Percentiles rank a stretch among this genome's conserved stretches.
Conservation (phyloP, 2,329 filamentous ascomycete species). For the Calonectria naviculata region DNA sequence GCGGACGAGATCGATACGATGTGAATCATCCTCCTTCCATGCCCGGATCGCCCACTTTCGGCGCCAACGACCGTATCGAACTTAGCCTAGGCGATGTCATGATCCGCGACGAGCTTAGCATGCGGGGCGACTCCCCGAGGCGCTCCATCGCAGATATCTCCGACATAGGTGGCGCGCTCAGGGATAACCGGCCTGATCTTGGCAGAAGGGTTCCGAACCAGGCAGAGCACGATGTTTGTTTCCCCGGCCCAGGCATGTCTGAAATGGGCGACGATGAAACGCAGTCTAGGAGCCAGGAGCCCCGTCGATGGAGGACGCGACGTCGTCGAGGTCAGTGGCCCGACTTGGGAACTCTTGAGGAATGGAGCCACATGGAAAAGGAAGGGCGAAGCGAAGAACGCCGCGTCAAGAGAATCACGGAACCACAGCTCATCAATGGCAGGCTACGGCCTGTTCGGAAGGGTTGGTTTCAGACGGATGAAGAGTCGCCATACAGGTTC, state of each 20-base stretch:
- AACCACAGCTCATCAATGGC: constrained; percentile 92
- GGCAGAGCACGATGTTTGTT: constrained; percentile 91
- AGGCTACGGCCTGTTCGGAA: constrained; percentile 83
- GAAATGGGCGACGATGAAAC: constrained; percentile 84
- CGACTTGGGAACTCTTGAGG: constrained; percentile 83
- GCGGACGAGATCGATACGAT: constrained; percentile 63
- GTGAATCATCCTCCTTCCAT: constrained; percentile 77
- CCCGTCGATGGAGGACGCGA: constrained; percentile 52
- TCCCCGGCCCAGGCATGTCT: constrained; percentile 78
- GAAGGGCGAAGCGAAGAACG: constrained; percentile 83
- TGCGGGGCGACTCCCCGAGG: constrained; percentile 45
- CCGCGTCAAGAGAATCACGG: constrained; percentile 90
- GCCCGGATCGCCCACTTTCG: constrained; percentile 69
- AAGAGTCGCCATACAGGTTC: constrained; percentile 92
- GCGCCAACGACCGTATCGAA: constrained; percentile 59
- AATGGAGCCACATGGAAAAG: constrained; percentile 92
- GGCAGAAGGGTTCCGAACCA: constrained; percentile 66
- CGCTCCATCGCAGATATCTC: constrained; percentile 43
- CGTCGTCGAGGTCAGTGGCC: constrained; percentile 84
- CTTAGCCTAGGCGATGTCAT: constrained; percentile 76
- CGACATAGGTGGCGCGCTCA: constrained; percentile 37
- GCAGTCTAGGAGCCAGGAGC: constrained; percentile 55
- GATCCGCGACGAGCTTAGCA: constrained; percentile 72
- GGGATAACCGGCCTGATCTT: constrained; percentile 44
- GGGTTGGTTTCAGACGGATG: constrained; percentile 87